Percentiles rank a stretch among this genome's conserved stretches.
Evolutionary conservation across 345 rosid genomes (phyloP).

Genomic region (Ceriops zippeliana): DNA sequence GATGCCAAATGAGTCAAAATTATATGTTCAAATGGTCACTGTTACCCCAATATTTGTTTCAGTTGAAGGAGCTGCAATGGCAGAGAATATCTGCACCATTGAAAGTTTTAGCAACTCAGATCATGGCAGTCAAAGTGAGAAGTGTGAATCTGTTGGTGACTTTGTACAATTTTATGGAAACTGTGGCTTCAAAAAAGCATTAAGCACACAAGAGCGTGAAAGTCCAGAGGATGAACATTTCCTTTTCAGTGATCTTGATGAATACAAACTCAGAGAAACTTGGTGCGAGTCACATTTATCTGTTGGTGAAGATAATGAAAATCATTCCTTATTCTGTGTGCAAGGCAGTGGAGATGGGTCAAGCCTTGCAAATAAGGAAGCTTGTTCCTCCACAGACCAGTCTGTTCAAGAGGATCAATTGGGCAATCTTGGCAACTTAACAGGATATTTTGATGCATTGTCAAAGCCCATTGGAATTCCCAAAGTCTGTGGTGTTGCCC

Average conservation of each 20-base stretch:
- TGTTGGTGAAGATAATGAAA: slow-evolving; percentile 26
- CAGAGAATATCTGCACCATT: slow-evolving; percentile 22
- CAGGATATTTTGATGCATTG: slow-evolving; percentile 24
- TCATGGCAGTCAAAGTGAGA: slow-evolving; percentile 26
- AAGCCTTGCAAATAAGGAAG: slow-evolving; percentile 19
- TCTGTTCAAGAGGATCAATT: slow-evolving; percentile 21
- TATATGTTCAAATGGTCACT: slow-evolving; percentile 20
- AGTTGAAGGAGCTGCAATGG: slow-evolving; percentile 24
- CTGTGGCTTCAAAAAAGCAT: slow-evolving; percentile 23
- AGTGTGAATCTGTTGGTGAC: slow-evolving; percentile 23
- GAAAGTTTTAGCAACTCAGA: slow-evolving; percentile 24
- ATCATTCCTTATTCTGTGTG: slow-evolving; percentile 15
- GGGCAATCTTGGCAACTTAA: slow-evolving; percentile 26
- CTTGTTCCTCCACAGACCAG: slow-evolving; percentile 22
- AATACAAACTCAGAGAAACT: slow-evolving; percentile 27
- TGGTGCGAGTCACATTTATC: slow-evolving; percentile 20
- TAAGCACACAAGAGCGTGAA: slow-evolving; percentile 33
- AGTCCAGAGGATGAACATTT: slow-evolving; percentile 71
- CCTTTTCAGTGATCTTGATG: slow-evolving; percentile 60
- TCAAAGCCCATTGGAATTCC: slow-evolving; percentile 52
- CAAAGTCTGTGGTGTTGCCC: slow-evolving; percentile 22
- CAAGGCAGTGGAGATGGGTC: slow-evolving; percentile 19
- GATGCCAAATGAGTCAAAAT: slow-evolving; percentile 18
- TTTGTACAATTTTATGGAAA: slow-evolving; percentile 22
- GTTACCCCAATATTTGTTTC: slow-evolving; percentile 26